Conservation (phyloP, 352 stramenopile species). For the Globisporangium spinosum region DNA sequence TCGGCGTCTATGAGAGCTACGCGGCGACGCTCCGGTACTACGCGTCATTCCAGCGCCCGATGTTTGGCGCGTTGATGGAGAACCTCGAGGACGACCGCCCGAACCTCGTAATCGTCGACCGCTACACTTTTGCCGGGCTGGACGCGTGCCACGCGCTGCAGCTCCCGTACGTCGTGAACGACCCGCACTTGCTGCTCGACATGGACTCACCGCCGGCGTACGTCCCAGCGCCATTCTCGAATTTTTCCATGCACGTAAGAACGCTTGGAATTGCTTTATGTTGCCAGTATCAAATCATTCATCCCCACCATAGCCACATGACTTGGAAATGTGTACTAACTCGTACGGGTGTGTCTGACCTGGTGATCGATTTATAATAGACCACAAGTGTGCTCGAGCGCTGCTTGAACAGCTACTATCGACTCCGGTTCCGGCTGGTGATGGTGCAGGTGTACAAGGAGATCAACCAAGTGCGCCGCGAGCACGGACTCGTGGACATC, state of each 20-base stretch:
- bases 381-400: constrained; percentile 69
- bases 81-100: constrained; percentile 64
- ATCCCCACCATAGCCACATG: not conserved
- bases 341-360: constrained; percentile 10
- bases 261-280: not conserved
- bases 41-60: constrained; percentile 74
- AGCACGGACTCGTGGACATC: constrained; percentile 47
- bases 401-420: constrained; percentile 76
- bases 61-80: constrained; percentile 56
- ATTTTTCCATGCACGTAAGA: constrained; percentile 66
- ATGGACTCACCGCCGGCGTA: constrained; percentile 82
- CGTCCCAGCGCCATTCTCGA: constrained; percentile 78
- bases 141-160: constrained; percentile 56
- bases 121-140: constrained; percentile 81
- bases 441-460: constrained; percentile 61
- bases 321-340: not conserved
- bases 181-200: constrained; percentile 75
- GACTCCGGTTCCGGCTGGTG: constrained; percentile 65
- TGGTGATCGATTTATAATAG: constrained; percentile 17
- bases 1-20: constrained; percentile 69
- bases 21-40: constrained; percentile 63
- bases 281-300: not conserved
- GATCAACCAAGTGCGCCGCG: constrained; percentile 53
- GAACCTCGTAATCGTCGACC: constrained; percentile 67
- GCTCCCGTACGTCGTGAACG: constrained; percentile 81